Base-by-base conservation (phyloP, 2,329 filamentous ascomycete species). In the Ascochyta clinopodiicola region DNA sequence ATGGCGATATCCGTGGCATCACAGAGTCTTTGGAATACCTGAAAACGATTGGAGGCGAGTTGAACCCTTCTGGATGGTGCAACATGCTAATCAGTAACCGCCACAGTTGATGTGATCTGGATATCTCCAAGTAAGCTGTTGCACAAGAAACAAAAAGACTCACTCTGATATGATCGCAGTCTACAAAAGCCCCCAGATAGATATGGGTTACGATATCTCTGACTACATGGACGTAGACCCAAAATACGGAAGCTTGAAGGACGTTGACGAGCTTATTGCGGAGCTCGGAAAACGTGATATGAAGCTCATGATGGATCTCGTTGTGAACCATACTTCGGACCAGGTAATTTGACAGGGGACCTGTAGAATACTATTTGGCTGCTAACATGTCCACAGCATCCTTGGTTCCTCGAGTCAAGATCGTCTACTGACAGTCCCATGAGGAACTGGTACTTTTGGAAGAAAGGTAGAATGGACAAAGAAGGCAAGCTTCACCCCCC, bases 221-320 rank as follows among this genome's bases (percentile, higher is more conserved):
- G 40, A 44, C n/a, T 44, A 44, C 27, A 32, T 22, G 7, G 40
- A 44, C 17, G 22, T 44, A 9, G 40, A 44, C 10, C 40, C 40
- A 21, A 44, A 44, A n/a, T 44, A 44, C 40, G 40, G 40, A 8
- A 44, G 27, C 13, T 32, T 44, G 40, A 12, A 21, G 27, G 40
- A 44, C 15, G 40, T 44, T 44, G 40, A 44, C 17, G 27, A 44
- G 17, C 40, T 44, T 17, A 44, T 44, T 27, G 13, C 25, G 17
- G 2, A 44, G n/a, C 40, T 44, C n/a, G 17, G 25, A 9, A 15
- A 44, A 32, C 40, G 40, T 32, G 27, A 44, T 27, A 44, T 44
- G 40, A 44, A 44, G n/a, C 40, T 44, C 27, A 44, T 44, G 40
- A 44, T 44, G 40, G 40, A 44, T 44, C 40, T 44, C 8, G 40